Percentiles rank a stretch among this genome's conserved stretches.
Conservation (phyloP, 73 alveolate species). For the Blepharisma stoltei region DNA sequence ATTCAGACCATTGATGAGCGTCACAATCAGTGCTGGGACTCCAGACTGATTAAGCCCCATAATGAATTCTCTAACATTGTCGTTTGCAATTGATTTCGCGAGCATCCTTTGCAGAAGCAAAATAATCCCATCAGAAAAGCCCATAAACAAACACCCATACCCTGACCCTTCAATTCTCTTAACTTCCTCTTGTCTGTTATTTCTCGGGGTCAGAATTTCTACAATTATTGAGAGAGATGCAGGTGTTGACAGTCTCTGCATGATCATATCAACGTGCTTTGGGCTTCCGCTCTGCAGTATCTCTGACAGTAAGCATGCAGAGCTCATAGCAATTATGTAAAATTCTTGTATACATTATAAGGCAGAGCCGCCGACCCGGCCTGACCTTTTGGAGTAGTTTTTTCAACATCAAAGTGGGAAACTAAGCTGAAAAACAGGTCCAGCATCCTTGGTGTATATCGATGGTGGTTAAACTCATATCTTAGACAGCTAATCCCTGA, state of each 20-base stretch:
- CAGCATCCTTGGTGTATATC: too few species aligned
- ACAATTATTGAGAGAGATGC: slow-evolving; percentile 31
- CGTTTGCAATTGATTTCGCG: slow-evolving; percentile 47
- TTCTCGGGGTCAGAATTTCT: slow-evolving; percentile 49
- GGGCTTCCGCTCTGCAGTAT: slow-evolving; percentile 58
- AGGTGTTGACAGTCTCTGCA: slow-evolving; percentile 33
- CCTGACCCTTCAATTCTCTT: slow-evolving; percentile 93
- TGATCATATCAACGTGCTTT: slow-evolving; percentile 32
- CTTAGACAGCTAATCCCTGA: too few species aligned
- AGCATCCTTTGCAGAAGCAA: slow-evolving; percentile 66
- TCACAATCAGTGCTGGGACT: slow-evolving; percentile 77
- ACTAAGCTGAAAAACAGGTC: too few species aligned
- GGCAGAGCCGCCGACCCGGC: too few species aligned
- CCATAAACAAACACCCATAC: slow-evolving; percentile 87
- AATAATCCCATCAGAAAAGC: slow-evolving; percentile 83
- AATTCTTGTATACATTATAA: too few species aligned
- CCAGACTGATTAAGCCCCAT: slow-evolving; percentile 54
- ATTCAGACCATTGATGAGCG: slow-evolving; percentile 66
- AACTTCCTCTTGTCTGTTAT: slow-evolving; percentile 68
- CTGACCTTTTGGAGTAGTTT: too few species aligned
- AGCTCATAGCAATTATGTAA: slow-evolving; percentile 57
- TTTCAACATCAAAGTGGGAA: too few species aligned
- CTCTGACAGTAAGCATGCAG: slow-evolving; percentile 83
- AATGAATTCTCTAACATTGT: slow-evolving; percentile 54
- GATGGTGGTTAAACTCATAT: too few species aligned